Base-by-base conservation (phyloP, 2,329 filamentous ascomycete species). In the Coccinonectria pachysandricola region DNA sequence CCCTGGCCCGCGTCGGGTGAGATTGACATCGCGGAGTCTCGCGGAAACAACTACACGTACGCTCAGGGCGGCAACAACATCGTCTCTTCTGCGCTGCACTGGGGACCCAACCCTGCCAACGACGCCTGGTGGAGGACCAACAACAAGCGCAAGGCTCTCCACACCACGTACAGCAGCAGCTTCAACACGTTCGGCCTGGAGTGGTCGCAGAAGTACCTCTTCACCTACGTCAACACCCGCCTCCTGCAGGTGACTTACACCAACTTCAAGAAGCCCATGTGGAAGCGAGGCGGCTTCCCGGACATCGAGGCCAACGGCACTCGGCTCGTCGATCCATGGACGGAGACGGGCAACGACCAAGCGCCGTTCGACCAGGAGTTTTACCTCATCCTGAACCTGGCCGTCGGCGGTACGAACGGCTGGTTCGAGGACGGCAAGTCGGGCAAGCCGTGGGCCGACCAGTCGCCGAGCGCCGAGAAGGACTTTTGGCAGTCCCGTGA, bases 151-250 rank as follows among this genome's bases (percentile, higher is more conserved):
- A 59, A 67, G 35, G 77, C 81, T 8, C 64, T 85, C 15, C 83
- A 85, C 58, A 82, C 77, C 5, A 83, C 79, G 1, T 92, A 79
- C 53, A 56, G 75, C 16, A 56, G 62, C 1, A 68, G 57, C 13
- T 84, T 75, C 60, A 81, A 92, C 59, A 84, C 71, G 0, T 92
- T 76, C 45, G 84, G 84, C 9, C 54, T 92, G 3, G 84, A 92
- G 56, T 92, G 84, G 84, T 85, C 75, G 26, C 71, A 88, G 43
- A 88, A 87, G 54, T 91, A 92, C 53, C 61, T 91, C 33, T 92
- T 88, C 60, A 87, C 81, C 13, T 92, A 86, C 50, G 68, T 92
- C 60, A 79, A 91, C 64, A 79, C 71, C 23, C 76, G 80, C 8
- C 70, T 92, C 12, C 63, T 86, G 15, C 82, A 88, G 52, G 81